Conservation (phyloP, 2,329 filamentous ascomycete genomes). For the Beauveria australis region DNA sequence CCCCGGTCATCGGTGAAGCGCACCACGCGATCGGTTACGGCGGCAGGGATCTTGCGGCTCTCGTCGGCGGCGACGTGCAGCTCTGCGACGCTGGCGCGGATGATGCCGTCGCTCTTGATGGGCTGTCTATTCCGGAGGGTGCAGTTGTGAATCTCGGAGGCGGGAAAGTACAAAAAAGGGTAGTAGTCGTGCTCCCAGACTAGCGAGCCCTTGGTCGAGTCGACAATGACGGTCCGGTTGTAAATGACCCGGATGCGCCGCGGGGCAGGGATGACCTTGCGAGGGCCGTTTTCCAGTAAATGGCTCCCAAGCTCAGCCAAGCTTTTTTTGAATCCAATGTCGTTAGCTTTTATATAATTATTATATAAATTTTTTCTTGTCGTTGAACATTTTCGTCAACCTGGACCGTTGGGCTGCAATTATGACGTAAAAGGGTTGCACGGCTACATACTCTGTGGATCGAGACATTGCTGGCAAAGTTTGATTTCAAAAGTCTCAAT, state of each 20-base stretch:
- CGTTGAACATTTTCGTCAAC: too few species aligned
- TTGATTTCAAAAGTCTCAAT: neutral
- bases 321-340: constrained; percentile 14
- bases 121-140: constrained; percentile 19
- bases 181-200: constrained; percentile 42
- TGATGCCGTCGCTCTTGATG: constrained; percentile 19
- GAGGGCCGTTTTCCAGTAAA: constrained; percentile 21
- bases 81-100: constrained; percentile 22
- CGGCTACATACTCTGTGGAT: neutral
- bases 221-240: constrained; percentile 26
- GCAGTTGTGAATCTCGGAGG: constrained; percentile 21
- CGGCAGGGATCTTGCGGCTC: constrained; percentile 15
- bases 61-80: constrained; percentile 21
- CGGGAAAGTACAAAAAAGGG: constrained; percentile 36
- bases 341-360: neutral
- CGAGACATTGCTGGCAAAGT: constrained; percentile 1
- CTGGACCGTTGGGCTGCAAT: neutral
- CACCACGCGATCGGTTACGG: constrained; percentile 26
- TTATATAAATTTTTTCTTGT: too few species aligned
- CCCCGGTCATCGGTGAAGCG: constrained; percentile 31
- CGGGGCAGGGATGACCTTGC: constrained; percentile 14
- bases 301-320: constrained; percentile 20
- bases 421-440: constrained; percentile 2
- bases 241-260: constrained; percentile 27
- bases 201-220: constrained; percentile 28